A percentile compares a stretch with the other conserved stretches of the same genome.
These are phyloP conservation scores for Gracilaria gracilis DNA, from an alignment of 23 red algal species.

Conservation along the genomic window DNA sequence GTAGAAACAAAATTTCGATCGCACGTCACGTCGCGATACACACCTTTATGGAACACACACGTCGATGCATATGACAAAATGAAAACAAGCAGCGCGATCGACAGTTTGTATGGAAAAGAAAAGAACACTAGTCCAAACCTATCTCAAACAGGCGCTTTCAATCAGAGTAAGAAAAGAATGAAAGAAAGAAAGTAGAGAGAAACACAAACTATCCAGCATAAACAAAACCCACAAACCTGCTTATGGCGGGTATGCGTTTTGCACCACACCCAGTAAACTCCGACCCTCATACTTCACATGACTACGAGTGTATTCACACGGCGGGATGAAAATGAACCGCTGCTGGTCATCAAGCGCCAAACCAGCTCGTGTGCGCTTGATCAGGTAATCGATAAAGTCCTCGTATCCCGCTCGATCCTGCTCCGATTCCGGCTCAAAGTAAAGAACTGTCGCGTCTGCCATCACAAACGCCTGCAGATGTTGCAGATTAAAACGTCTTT, in stretches of 20 bases:
- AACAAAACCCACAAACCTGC: background rate
- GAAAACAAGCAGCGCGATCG: background rate
- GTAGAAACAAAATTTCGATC: background rate
- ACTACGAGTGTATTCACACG: constrained; percentile 88
- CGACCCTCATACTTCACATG: constrained; percentile 79
- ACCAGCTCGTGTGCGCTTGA: constrained; percentile 89
- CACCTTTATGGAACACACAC: background rate
- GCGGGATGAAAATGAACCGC: constrained; percentile 99
- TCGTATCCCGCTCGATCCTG: constrained; percentile 84
- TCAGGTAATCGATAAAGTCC: constrained; percentile 98
- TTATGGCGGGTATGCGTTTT: constrained; percentile 90
- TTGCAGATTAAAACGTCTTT: constrained; percentile 95
- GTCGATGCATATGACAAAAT: background rate
- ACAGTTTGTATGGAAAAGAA: background rate
- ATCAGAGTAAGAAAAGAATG: constrained; percentile 8
- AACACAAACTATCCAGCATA: constrained; percentile 2
- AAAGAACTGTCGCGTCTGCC: constrained; percentile 90
- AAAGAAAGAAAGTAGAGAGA: background rate
- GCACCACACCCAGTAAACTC: constrained; percentile 93
- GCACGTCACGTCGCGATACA: background rate
- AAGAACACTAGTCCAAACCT: background rate
- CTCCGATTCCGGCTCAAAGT: constrained; percentile 94
- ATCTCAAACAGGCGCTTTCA: background rate
- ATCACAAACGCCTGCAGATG: constrained; percentile 97
- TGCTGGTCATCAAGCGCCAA: constrained; percentile 92